Percentiles rank a stretch among this genome's conserved stretches.
phyloP scores from a whole-genome alignment of 371 early-diverging fungal species.

The Rhizomucor pusillus region DNA sequence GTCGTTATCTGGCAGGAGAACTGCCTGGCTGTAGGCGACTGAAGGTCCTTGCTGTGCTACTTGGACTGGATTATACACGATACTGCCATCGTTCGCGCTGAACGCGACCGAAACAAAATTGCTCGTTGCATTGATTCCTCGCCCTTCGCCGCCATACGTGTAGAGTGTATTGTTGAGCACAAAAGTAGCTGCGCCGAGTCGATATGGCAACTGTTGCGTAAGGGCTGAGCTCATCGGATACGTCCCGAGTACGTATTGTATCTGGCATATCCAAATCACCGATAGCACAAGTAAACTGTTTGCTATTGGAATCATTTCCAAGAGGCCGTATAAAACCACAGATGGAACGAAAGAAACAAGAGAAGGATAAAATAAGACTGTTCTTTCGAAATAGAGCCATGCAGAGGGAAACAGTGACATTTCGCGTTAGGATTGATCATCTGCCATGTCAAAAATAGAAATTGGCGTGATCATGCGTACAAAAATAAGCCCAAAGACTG shows the following conservation, averaged over 20 bases:
- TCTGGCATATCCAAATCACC: neutral
- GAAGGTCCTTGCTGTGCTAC: neutral
- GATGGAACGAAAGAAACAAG: too few species aligned
- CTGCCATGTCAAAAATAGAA: too few species aligned
- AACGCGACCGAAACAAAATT: neutral
- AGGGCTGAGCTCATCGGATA: neutral
- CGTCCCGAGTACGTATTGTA: neutral
- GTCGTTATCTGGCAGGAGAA: slow-evolving; percentile 6
- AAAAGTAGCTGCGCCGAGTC: slow-evolving; percentile 1
- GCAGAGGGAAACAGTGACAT: too few species aligned
- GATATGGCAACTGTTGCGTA: slow-evolving; percentile 1
- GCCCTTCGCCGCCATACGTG: slow-evolving; percentile 2
- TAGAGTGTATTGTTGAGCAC: slow-evolving; percentile 7
- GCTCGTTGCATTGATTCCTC: neutral
- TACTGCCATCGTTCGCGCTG: neutral
- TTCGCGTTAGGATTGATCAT: too few species aligned
- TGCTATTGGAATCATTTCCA: too few species aligned
- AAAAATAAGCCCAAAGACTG: too few species aligned
- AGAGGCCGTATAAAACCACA: too few species aligned
- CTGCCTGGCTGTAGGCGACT: neutral
- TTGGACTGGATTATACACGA: neutral
- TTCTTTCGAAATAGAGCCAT: too few species aligned
- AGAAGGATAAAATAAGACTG: too few species aligned
- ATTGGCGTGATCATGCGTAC: too few species aligned
- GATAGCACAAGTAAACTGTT: too few species aligned